A percentile compares a stretch with the other conserved stretches of the same genome.
Evolutionary conservation across 495 filamentous ascomycete species (phyloP).

Genomic region (Neurospora sp.): DNA sequence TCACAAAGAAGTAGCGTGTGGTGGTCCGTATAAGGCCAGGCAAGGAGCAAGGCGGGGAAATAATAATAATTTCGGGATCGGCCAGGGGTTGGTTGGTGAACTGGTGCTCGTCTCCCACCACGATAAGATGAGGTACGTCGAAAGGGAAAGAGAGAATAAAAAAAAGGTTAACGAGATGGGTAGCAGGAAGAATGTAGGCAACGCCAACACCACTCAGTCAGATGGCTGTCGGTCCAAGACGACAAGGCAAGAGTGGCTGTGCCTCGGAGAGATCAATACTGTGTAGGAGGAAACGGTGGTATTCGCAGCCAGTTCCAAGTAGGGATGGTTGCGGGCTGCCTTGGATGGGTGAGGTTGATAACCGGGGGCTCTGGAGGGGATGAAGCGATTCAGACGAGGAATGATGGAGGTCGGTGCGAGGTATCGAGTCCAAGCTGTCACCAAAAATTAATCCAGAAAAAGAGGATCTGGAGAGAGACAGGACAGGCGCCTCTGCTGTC

Average conservation of each 20-base stretch:
- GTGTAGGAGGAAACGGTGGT: background rate
- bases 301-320: background rate
- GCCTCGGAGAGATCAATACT: background rate
- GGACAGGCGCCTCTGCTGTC: background rate
- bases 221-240: background rate
- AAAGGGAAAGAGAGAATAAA: constrained; percentile 8
- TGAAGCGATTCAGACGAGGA: background rate
- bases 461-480: background rate
- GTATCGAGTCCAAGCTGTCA: background rate
- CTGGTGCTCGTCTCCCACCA: background rate
- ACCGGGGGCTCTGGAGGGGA: background rate
- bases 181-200: background rate
- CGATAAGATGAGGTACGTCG: background rate
- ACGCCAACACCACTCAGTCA: background rate
- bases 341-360: background rate
- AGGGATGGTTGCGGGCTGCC: background rate
- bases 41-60: constrained; percentile 16
- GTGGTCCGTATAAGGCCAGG: constrained; percentile 7
- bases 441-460: background rate
- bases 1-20: constrained; percentile 5
- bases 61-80: constrained; percentile 28
- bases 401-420: background rate
- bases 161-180: constrained; percentile 16
- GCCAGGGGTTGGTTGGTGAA: constrained; percentile 11
- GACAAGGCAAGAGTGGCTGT: background rate